phyloP scores from a whole-genome alignment of 2,329 filamentous ascomycete genomes.

The Alternaria sp. region DNA sequence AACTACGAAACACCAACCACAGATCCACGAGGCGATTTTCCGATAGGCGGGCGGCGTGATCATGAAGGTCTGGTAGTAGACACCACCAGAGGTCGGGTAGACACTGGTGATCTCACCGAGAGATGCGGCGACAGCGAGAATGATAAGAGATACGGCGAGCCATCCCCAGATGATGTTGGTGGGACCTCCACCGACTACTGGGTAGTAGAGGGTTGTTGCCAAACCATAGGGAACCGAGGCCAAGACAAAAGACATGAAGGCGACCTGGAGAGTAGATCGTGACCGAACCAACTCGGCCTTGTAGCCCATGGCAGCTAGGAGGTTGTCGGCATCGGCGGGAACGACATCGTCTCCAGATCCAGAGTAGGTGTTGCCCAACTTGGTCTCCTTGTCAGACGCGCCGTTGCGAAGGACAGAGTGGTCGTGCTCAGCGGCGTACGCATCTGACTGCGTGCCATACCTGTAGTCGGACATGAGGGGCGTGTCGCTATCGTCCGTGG shows the following conservation, averaged over 20 bases:
- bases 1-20: slow-evolving; percentile 78
- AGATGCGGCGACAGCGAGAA: slow-evolving; percentile 72
- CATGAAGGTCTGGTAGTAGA: slow-evolving; percentile 83
- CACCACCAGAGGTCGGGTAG: slow-evolving; percentile 78
- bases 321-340: slow-evolving; percentile 63
- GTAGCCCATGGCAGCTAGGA: slow-evolving; percentile 72
- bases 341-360: slow-evolving; percentile 35
- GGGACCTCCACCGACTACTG: slow-evolving; percentile 71
- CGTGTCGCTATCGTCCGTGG: slow-evolving; percentile 19
- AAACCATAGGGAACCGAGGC: slow-evolving; percentile 78
- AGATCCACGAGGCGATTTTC: slow-evolving; percentile 72
- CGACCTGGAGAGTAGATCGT: slow-evolving; percentile 72
- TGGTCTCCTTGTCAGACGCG: slow-evolving; percentile 37
- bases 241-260: slow-evolving; percentile 80
- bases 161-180: slow-evolving; percentile 78
- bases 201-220: slow-evolving; percentile 73
- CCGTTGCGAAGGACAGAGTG: slow-evolving; percentile 30
- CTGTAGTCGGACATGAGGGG: slow-evolving; percentile 34
- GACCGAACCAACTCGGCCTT: slow-evolving; percentile 70
- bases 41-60: slow-evolving; percentile 69
- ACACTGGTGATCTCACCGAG: slow-evolving; percentile 78
- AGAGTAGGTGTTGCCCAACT: slow-evolving; percentile 32
- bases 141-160: slow-evolving; percentile 72
- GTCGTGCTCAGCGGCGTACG: slow-evolving; percentile 44
- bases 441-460: slow-evolving; percentile 47